A percentile compares a stretch with the other conserved stretches of the same genome.
These are phyloP conservation scores for Schoenoplectus triqueter DNA, from an alignment of 202 grass and related monocot species.

Conservation along the genomic window DNA sequence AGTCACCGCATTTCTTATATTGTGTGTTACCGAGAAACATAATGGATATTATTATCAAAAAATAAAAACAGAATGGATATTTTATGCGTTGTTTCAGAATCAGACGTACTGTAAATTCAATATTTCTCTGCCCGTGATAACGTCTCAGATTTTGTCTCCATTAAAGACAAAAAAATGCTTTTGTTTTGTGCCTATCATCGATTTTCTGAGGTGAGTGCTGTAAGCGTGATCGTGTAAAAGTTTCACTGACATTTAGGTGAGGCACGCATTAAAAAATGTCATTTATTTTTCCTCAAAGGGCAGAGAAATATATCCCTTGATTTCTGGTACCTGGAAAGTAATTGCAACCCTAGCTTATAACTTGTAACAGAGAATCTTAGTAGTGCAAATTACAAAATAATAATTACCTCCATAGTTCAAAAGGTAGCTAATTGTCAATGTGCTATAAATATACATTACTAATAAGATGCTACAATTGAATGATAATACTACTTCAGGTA, in stretches of 20 bases:
- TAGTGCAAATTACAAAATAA: no score
- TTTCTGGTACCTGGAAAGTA: no score
- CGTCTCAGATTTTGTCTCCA: background rate
- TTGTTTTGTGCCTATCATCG: background rate
- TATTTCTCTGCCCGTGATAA: slow-evolving; percentile 2
- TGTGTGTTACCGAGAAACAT: no score
- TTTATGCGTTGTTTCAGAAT: no score
- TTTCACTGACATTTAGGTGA: background rate
- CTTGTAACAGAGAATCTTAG: no score
- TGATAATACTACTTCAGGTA: background rate
- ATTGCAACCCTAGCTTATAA: no score
- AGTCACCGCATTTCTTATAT: background rate
- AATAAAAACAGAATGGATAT: no score
- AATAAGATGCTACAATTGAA: background rate
- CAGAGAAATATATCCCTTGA: no score
- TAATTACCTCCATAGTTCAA: no score
- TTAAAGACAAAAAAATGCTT: background rate
- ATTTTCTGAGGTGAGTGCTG: background rate
- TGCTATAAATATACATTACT: background rate
- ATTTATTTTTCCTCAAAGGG: no score
- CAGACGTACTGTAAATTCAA: no score
- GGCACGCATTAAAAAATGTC: background rate
- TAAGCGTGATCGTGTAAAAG: background rate
- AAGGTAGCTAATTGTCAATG: background rate
- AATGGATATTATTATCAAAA: no score